Conservation (phyloP, 2,329 filamentous ascomycete species). For the Verticillium longisporum region DNA sequence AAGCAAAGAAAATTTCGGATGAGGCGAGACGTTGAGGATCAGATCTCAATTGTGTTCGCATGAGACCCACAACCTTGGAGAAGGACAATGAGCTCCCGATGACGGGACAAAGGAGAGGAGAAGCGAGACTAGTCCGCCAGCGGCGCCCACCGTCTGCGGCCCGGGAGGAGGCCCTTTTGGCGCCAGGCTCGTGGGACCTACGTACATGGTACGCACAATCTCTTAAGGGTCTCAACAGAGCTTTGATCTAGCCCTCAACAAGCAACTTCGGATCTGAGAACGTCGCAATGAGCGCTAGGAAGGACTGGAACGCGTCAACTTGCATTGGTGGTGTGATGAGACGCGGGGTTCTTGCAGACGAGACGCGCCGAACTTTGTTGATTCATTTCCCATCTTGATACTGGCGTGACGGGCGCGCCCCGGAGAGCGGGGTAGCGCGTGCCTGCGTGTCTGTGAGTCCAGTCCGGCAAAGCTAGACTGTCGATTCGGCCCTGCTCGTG, state of each 20-base stretch:
- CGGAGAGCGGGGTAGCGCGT: neutral
- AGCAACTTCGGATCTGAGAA: neutral
- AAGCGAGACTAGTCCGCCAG: neutral
- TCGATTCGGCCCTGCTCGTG: neutral
- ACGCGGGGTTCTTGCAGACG: neutral
- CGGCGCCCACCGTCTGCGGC: neutral
- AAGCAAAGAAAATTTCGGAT: neutral
- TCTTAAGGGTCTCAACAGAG: neutral
- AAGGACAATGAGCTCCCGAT: neutral
- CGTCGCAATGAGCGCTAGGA: neutral
- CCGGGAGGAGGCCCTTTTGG: neutral
- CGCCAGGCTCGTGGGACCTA: neutral
- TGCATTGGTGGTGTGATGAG: neutral
- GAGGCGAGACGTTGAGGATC: neutral
- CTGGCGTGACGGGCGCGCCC: neutral
- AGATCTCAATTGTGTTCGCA: neutral
- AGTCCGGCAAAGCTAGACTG: neutral
- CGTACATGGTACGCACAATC: too few relatives aligned
- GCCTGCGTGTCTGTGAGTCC: neutral
- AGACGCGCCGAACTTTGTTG: neutral
- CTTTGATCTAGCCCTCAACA: neutral
- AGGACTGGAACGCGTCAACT: neutral
- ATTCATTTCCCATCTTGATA: neutral
- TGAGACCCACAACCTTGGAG: neutral
- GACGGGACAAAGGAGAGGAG: neutral